Conservation (phyloP, 805 yeast genomes). For the Candida quercuum region DNA sequence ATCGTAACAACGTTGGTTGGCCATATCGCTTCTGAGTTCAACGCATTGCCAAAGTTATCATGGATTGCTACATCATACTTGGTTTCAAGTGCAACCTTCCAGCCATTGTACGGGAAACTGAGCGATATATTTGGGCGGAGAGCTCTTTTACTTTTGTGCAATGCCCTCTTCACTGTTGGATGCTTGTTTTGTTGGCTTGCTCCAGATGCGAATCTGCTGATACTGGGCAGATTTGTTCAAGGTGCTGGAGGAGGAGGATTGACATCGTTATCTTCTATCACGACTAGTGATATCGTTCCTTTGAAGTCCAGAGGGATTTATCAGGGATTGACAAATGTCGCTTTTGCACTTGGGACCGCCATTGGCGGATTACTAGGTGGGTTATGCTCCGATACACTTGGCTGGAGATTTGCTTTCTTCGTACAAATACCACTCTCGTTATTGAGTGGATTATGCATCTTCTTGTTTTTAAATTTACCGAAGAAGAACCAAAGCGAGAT, state of each 20-base stretch:
- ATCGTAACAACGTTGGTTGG: conserved; percentile 62
- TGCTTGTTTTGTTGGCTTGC: conserved; percentile 51
- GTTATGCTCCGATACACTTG: conserved; percentile 32
- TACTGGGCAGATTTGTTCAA: conserved; percentile 57
- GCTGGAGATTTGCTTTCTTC: conserved; percentile 47
- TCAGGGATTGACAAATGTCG: conserved; percentile 78
- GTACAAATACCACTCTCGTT: conserved; percentile 49
- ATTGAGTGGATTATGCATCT: conserved; percentile 36
- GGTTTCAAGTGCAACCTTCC: conserved; percentile 65
- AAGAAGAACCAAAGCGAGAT: conserved; percentile 16
- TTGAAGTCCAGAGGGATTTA: conserved; percentile 71
- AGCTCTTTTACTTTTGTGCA: conserved; percentile 44
- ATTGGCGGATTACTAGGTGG: conserved; percentile 67
- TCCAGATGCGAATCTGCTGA: conserved; percentile 39
- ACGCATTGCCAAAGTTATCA: conserved; percentile 55
- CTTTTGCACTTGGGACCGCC: conserved; percentile 73
- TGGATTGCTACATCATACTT: conserved; percentile 75
- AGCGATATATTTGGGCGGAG: conserved; percentile 72
- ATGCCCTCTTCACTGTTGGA: conserved; percentile 51
- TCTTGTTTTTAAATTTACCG: conserved; percentile 35
- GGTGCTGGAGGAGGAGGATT: conserved; percentile 93
- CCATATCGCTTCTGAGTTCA: conserved; percentile 62
- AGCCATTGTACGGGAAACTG: conserved; percentile 66
- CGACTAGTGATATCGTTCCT: conserved; percentile 74
- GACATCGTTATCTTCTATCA: conserved; percentile 64